phyloP scores from a whole-genome alignment of 306 rosid genomes.

The barrel medic (Medicago truncatula) region MtrunA17r5.0-ANR NC_053044.1:52590501-52591000 shows the following conservation, averaged over 20 bases:
- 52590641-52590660: too few relatives aligned
- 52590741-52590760: too few relatives aligned
- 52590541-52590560: too few relatives aligned
- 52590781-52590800: background rate
- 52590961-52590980: background rate
- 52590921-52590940: background rate
- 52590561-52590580: too few relatives aligned
- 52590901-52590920: background rate
- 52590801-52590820: background rate
- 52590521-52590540: background rate
- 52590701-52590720: too few relatives aligned
- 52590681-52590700: too few relatives aligned
- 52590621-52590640: too few relatives aligned
- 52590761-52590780: background rate
- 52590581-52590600: too few relatives aligned
- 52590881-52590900: background rate
- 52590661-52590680: too few relatives aligned
- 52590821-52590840: background rate
- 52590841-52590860: background rate
- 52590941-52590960: background rate
- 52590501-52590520: background rate
- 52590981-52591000: too few relatives aligned
- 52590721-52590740: too few relatives aligned
- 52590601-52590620: too few relatives aligned
- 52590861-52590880: background rate